phyloP scores from a whole-genome alignment of 345 rosid genomes.

The Populus pruinosa region DNA sequence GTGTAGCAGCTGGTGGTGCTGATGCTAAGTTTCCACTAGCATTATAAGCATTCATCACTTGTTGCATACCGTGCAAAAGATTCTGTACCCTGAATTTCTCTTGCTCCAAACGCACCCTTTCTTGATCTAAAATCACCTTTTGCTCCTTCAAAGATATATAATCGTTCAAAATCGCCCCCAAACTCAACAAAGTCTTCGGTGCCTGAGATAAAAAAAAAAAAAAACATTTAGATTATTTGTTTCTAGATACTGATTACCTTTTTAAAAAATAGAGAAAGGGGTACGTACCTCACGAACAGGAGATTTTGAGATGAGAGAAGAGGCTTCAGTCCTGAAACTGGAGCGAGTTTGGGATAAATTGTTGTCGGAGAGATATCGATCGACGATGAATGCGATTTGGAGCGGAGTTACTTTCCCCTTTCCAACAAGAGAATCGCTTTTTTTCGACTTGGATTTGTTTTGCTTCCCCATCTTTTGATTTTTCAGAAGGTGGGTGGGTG shows the following conservation, averaged over 20 bases:
- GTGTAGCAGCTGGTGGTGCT: conserved; percentile 19
- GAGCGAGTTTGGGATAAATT: conserved; percentile 52
- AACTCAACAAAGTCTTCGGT: conserved; percentile 67
- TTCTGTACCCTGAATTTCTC: conserved; percentile 63
- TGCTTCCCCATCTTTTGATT: conserved; percentile 47
- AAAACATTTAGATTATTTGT: not conserved
- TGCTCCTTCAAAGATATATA: conserved; percentile 68
- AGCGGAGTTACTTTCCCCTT: conserved; percentile 68
- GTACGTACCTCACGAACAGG: conserved; percentile 51
- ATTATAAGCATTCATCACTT: conserved; percentile 64
- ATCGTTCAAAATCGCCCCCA: conserved; percentile 61
- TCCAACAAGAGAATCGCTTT: conserved; percentile 38
- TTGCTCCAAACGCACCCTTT: conserved; percentile 52
- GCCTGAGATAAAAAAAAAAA: conserved; percentile 32
- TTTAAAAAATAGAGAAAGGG: not conserved
- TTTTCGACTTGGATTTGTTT: conserved; percentile 33
- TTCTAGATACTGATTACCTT: not conserved
- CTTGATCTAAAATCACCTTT: conserved; percentile 60
- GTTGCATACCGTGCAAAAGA: conserved; percentile 71
- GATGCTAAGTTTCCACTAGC: conserved; percentile 26
- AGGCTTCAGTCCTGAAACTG: conserved; percentile 58
- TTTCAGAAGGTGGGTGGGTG: too few relatives aligned
- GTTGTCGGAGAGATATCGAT: conserved; percentile 77
- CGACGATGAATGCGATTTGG: conserved; percentile 81
- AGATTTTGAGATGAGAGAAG: conserved; percentile 68